Evolutionary conservation across 139 green algal genomes (phyloP), one percentile per base, ranked within the genome.

Genomic region (Ettlia oleoabundans): DNA sequence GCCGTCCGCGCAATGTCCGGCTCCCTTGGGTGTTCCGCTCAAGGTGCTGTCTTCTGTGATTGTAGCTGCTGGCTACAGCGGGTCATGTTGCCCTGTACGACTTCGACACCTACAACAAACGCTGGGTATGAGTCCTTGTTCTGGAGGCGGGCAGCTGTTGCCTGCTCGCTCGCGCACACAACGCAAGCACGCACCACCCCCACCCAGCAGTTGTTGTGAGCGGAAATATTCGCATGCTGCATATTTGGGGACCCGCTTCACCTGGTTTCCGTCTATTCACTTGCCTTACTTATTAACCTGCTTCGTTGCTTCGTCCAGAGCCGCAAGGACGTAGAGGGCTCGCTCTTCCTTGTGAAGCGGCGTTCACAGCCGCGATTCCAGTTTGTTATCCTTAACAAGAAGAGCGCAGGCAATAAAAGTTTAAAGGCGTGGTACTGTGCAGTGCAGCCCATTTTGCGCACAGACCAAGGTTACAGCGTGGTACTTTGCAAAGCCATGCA

Each of bases 331-430:
- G 92, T 98, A 3, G 95, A 98, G 82, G 95, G 95, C 4, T 94
- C 89, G 0, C 72, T 98, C 51, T 98, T 98, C 83, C 64, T 98
- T 26, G 80, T 97, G 21, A 98, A 96, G 82, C 85, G 95, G 2
- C 78, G 78, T 3, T 71, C 70, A 0, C 61, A 85, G 41, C 95
- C 95, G 2, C 86, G 90, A 35, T 98, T 96, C 81, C 90, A 93
- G 79, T 91, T 98, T 67, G 89, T 97, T 19, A 94, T 98, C n/a
- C 82, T 98, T 1, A 98, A 98, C 87, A 91, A 94, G 76, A 92
- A 91, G 73, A 92, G 87, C 32, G 86, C 92, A 82, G 89, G 91
- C 61, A 67, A 37, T 26, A 21, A 42, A 71, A 22, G 32, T 43
- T 9, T 47, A 33, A 7, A n/a, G 7, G 42, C 26, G 62, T 68